Evolutionary conservation across 2,329 filamentous ascomycete genomes (phyloP), one percentile per base, ranked within the genome.

Genomic region (Pseudogymnoascus sp.): DNA sequence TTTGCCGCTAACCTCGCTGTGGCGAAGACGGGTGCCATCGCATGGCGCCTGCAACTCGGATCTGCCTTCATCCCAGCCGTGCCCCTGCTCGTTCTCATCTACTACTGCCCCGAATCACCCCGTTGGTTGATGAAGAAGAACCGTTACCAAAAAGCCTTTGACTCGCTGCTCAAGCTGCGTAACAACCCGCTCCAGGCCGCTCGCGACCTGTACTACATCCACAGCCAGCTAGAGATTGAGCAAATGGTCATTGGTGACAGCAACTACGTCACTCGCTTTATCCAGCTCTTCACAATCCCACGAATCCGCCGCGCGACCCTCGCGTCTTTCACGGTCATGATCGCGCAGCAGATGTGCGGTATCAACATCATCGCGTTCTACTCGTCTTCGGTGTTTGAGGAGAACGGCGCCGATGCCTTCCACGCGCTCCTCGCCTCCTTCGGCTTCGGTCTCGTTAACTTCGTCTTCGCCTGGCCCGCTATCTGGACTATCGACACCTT

Each of bases 251-350:
- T 80, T 18, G 76, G 73, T 34, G 61, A 80, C 5, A 82, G 76
- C 69, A 87, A 81, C 73, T 88, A 88, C 69, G 12, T 84, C 50
- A 82, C 78, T 14, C 83, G 88, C 8, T 85, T 89, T 66, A 70
- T 80, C 50, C 82, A 90, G 71, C 78, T 87, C 1, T 88, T 90
- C 70, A 88, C 84, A 5, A 81, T 90, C 61, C 85, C 88, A 2
- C 83, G 88, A 36, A 78, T 89, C 5, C 82, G 87, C 10, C 82
- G 87, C 36, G 91, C 91, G 2, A 92, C 86, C 4, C 79, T 89
- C 21, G 90, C 90, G 1, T 87, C 89, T 0, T 89, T 87, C 67
- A 85, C 85, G 1, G 89, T 93, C 68, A 96, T 96, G 90, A 85
- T 69, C 5, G 66, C 63, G 1, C 64, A 65, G 34, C 64, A 65